Base-by-base conservation (phyloP, 2,329 filamentous ascomycete species). In the Malbranchea cinnamomea region DNA sequence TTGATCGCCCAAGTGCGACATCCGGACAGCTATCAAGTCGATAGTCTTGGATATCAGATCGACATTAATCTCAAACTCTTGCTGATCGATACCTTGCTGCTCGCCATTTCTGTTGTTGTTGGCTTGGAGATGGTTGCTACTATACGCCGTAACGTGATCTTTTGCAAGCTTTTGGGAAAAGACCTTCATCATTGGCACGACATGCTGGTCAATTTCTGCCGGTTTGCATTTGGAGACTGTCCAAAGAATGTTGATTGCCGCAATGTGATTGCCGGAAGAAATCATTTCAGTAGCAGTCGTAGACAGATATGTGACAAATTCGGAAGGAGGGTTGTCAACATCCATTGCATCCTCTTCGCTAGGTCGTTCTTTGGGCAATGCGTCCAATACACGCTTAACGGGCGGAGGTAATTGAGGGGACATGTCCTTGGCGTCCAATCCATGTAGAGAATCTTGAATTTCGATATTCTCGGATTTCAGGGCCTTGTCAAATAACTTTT, bases 41-140 rank as follows among this genome's bases (percentile, higher is more conserved):
- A 98, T 85, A 6, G 85, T 82, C 59, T 95, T 95, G 47, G 94
- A 76, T 55, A 95, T 92, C 23, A 98, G 60, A 34, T 79, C 76
- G 6, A 83, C 85, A 40, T 89, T 85, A n/a, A 91, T 71, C 46
- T 92, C 81, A 17, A 85, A 67, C 36, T 94, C 84, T 44, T 83
- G 78, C 4, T 73, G 60, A 32, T 77, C 74, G 5, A 48, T 50
- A 4, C 48, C 42, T 38, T 44, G 55, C 51, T 40, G 37, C 13
- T 40, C 38, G 1, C 35, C 30, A 31, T 32, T 30, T 12, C 20
- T 24, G 23, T 15, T n/a, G 8, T 5, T 11, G 18, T n/a, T 58
- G 52, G 45, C 63, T 29, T 43, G 54, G 27, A 40, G 48, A 48
- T 50, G 53, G 58, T 44, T 72, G 62, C 36, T 62, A 17, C 70